Evolutionary conservation across 1,284 basidiomycete species (phyloP), one percentile per base, ranked within the genome.

Genomic region (Marasmius sp.): DNA sequence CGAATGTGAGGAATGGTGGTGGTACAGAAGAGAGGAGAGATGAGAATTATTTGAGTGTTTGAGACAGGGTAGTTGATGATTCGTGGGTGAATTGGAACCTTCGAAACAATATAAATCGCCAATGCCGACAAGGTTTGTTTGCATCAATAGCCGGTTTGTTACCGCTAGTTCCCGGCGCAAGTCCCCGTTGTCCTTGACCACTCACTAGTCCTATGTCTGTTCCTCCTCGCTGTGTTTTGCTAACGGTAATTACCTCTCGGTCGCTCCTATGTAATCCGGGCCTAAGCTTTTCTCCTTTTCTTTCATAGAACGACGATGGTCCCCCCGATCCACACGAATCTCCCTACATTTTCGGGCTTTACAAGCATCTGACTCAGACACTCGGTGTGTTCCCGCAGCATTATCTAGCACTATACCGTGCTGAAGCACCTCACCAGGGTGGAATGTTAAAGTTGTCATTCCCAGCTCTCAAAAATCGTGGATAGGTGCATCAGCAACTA

Each of bases 381-480:
- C 81, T 95, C 22, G 89, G 91, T 90, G 68, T 64, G 48, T 58
- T 45, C 8, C 47, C 52, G 20, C 41, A 51, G 18, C 27, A 37
- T n/a, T 20, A 14, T 18, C 37, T 48, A 6, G 48, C 50, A 61
- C 49, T 48, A 60, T 16, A 53, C 48, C 50, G 20, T 36, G 58
- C 62, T 48, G 33, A 18, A 43, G 22, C 51, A 8, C 56, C 22
- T 38, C 6, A 33, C 67, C 56, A 88, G 91, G 89, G 5, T 95
- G 92, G 91, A 84, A 94, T 67, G 92, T 97, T 47, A 89, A 88
- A 68, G 94, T 97, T 3, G 94, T 97, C 61, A 79, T 97, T 16
- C 95, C 95, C 1, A 89, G 88, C 67, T 84, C 88, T 16, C 95
- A 97, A 74, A 94, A 93, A 74, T 93, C 91, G 43, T 97, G 95